Evolutionary conservation across 768 basidiomycete genomes (phyloP).

Genomic region (Gymnopilus junonius): DNA sequence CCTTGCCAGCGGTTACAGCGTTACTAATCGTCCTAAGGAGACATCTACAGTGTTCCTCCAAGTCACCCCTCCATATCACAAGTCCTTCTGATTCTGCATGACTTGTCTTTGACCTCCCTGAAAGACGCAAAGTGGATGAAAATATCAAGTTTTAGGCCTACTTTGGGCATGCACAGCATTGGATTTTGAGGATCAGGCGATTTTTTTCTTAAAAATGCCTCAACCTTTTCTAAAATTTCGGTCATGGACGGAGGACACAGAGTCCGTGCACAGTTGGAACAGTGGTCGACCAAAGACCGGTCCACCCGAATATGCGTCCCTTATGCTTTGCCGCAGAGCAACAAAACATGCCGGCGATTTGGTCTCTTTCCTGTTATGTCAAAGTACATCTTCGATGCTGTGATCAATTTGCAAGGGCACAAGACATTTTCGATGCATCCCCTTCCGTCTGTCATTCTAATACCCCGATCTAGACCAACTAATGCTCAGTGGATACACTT

Average conservation of each 20-base stretch:
- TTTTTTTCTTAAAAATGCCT: background rate
- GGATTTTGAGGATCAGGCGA: background rate
- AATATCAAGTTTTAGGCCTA: background rate
- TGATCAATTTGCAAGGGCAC: background rate
- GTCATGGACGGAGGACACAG: background rate
- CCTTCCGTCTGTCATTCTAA: background rate
- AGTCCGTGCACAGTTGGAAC: background rate
- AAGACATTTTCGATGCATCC: slow-evolving; percentile 1
- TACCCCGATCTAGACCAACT: background rate
- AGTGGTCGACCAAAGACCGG: background rate
- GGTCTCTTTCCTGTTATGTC: background rate
- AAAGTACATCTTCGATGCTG: background rate
- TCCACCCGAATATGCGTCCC: background rate
- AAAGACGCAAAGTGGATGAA: background rate
- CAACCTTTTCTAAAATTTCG: background rate
- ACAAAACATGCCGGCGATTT: background rate
- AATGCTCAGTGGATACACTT: slow-evolving; percentile 8
- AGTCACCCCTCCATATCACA: background rate
- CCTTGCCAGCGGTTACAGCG: background rate
- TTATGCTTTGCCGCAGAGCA: background rate
- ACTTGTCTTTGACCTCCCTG: background rate
- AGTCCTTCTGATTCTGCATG: background rate
- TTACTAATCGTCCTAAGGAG: background rate
- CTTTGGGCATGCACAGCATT: background rate
- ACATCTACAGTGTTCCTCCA: background rate